Conservation (phyloP, 208 protist species). For the Leishmania amazonensis region DNA sequence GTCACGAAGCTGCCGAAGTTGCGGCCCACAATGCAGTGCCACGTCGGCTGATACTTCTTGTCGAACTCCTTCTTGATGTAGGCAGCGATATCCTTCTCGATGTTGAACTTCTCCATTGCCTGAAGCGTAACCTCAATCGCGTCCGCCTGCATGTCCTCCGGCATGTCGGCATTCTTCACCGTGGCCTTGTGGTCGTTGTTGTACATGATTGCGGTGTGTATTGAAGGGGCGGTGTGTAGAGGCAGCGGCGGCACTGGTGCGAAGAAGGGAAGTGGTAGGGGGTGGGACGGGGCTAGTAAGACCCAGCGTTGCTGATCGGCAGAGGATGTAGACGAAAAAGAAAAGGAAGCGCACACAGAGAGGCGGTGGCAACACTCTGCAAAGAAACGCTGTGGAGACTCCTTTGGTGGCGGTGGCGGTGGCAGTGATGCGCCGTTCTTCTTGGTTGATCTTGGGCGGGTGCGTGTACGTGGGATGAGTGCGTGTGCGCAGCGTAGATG, state of each 20-base stretch:
- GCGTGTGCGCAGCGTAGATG: not conserved
- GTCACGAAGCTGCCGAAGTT: slow-evolving; percentile 99
- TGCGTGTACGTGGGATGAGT: not conserved
- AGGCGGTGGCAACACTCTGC: not conserved
- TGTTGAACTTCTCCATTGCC: slow-evolving; percentile 99
- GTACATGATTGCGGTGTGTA: slow-evolving; percentile 21
- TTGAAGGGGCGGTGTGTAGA: not conserved
- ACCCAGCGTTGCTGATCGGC: not conserved
- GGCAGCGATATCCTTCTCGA: slow-evolving; percentile 99
- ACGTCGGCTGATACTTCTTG: slow-evolving; percentile 99
- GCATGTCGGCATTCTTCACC: slow-evolving; percentile 97
- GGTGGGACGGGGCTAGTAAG: not conserved
- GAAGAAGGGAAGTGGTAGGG: not conserved
- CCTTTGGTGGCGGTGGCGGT: not conserved
- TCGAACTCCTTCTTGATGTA: slow-evolving; percentile 99
- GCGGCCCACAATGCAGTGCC: slow-evolving; percentile 99
- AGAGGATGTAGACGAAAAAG: not conserved
- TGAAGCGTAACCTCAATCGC: slow-evolving; percentile 98
- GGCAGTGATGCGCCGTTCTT: not conserved
- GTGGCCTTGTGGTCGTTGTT: slow-evolving; percentile 87
- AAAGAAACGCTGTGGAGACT: not conserved
- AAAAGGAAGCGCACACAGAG: not conserved
- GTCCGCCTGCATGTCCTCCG: slow-evolving; percentile 97
- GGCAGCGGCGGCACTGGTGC: not conserved
- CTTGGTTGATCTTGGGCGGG: not conserved